phyloP scores from a whole-genome alignment of 2,329 filamentous ascomycete genomes.

The Thermoascus crustaceus region DNA sequence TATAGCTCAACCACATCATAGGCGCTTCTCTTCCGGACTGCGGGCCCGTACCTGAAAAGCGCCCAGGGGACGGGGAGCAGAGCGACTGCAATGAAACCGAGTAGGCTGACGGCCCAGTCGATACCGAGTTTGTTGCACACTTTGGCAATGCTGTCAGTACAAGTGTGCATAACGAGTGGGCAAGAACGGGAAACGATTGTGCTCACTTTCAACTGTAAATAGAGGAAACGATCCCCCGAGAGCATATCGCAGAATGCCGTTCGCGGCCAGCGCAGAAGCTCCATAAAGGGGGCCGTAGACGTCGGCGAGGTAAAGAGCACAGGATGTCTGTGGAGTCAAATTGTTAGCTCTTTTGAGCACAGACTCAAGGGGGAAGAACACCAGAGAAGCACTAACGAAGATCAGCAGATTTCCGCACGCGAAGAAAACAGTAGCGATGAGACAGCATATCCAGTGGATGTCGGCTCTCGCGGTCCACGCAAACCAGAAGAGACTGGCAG shows the following conservation, averaged over 20 bases:
- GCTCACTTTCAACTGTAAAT: slow-evolving; percentile 22
- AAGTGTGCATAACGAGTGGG: slow-evolving; percentile 1
- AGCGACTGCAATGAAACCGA: slow-evolving; percentile 43
- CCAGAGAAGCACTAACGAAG: slow-evolving; percentile 38
- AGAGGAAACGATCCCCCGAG: slow-evolving; percentile 29
- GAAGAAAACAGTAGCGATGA: slow-evolving; percentile 17
- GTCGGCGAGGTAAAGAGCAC: slow-evolving; percentile 22
- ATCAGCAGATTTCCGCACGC: slow-evolving; percentile 21
- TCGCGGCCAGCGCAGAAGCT: slow-evolving; percentile 25
- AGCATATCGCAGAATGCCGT: slow-evolving; percentile 24
- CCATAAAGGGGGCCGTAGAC: slow-evolving; percentile 20
- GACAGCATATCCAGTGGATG: slow-evolving; percentile 34
- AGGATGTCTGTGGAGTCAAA: slow-evolving; percentile 17
- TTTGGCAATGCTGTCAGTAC: not conserved
- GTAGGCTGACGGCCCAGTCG: slow-evolving; percentile 52
- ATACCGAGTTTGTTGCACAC: slow-evolving; percentile 57
- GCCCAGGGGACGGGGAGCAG: slow-evolving; percentile 37
- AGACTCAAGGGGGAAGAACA: slow-evolving; percentile 27
- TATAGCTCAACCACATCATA: not conserved
- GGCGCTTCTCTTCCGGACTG: slow-evolving; percentile 6
- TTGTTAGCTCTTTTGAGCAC: slow-evolving; percentile 15
- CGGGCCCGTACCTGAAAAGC: slow-evolving; percentile 41
- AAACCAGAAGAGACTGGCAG: slow-evolving; percentile 42
- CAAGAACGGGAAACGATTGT: not conserved
- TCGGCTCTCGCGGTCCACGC: slow-evolving; percentile 36